These are phyloP conservation scores for Capsicum rhomboideum DNA, from an alignment of 257 asterid genomes.

Conservation along the genomic window DNA sequence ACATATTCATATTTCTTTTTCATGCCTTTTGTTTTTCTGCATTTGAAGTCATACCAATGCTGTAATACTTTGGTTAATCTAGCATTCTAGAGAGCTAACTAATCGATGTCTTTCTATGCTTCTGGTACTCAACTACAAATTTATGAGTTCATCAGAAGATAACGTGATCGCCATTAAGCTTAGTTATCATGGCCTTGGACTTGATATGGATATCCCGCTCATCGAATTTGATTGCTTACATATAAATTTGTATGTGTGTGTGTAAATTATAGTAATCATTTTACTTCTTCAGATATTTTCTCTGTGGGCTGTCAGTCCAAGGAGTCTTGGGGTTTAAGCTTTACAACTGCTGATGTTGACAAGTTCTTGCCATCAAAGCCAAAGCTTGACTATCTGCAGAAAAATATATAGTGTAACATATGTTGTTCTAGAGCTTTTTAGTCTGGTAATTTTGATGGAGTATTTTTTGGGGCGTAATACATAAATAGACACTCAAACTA, in stretches of 20 bases:
- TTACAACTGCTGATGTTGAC: conserved; percentile 57
- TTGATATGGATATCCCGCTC: no score
- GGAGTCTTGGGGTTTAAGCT: conserved; percentile 67
- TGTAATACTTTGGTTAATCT: neutral
- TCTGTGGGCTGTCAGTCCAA: conserved; percentile 84
- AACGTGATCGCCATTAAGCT: no score
- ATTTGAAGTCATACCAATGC: neutral
- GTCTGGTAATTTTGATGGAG: neutral
- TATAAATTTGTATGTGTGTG: neutral
- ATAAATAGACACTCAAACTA: no score
- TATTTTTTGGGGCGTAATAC: no score
- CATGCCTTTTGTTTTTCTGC: neutral
- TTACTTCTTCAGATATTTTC: conserved; percentile 55
- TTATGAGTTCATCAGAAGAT: no score
- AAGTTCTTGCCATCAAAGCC: conserved; percentile 69
- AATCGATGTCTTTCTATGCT: neutral
- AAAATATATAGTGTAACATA: no score
- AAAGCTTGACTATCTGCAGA: neutral
- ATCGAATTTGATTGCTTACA: neutral
- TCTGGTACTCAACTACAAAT: no score
- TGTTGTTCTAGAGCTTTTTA: neutral
- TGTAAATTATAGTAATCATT: neutral
- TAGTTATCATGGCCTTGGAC: no score
- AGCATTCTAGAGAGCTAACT: neutral
- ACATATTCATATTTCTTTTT: neutral